These are phyloP conservation scores for Penicillium sp. DNA, from an alignment of 2,329 filamentous ascomycete genomes.

Conservation along the genomic window DNA sequence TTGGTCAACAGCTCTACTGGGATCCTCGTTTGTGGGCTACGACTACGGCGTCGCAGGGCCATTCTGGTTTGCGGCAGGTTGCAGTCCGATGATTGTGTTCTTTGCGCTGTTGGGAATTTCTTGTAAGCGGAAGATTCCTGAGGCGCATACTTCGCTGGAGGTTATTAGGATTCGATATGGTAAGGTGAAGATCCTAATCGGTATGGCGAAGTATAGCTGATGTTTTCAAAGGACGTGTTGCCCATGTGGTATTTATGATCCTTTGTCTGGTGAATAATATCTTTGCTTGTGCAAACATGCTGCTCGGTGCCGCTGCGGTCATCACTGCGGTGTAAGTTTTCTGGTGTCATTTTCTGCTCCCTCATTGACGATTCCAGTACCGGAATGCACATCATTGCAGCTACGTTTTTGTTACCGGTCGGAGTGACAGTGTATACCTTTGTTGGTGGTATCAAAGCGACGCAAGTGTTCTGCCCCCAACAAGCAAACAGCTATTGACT, in stretches of 20 bases:
- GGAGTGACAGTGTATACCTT: slow-evolving; percentile 45
- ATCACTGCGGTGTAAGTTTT: slow-evolving; percentile 41
- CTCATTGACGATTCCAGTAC: slow-evolving; percentile 33
- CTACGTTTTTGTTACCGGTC: slow-evolving; percentile 49
- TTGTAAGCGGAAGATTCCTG: slow-evolving; percentile 55
- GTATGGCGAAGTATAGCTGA: background rate
- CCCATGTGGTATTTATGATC: slow-evolving; percentile 56
- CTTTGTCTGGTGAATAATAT: slow-evolving; percentile 58
- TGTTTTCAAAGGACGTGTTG: slow-evolving; percentile 31
- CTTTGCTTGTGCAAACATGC: slow-evolving; percentile 57
- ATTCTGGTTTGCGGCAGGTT: slow-evolving; percentile 61
- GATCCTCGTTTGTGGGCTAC: slow-evolving; percentile 55
- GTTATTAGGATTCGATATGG: slow-evolving; percentile 57
- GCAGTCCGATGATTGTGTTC: slow-evolving; percentile 59
- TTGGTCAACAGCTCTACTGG: slow-evolving; percentile 57
- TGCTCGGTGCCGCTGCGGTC: slow-evolving; percentile 49
- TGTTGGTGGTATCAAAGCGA: slow-evolving; percentile 45
- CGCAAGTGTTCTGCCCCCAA: slow-evolving; percentile 18
- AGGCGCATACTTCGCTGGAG: slow-evolving; percentile 58
- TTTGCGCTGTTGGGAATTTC: slow-evolving; percentile 56
- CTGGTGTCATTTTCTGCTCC: no score
- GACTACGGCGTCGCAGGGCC: slow-evolving; percentile 58
- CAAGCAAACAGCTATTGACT: background rate
- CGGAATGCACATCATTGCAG: slow-evolving; percentile 54
- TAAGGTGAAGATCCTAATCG: slow-evolving; percentile 6